Evolutionary conservation across 78 protist genomes (phyloP).

Genomic region (Guillardia theta): DNA sequence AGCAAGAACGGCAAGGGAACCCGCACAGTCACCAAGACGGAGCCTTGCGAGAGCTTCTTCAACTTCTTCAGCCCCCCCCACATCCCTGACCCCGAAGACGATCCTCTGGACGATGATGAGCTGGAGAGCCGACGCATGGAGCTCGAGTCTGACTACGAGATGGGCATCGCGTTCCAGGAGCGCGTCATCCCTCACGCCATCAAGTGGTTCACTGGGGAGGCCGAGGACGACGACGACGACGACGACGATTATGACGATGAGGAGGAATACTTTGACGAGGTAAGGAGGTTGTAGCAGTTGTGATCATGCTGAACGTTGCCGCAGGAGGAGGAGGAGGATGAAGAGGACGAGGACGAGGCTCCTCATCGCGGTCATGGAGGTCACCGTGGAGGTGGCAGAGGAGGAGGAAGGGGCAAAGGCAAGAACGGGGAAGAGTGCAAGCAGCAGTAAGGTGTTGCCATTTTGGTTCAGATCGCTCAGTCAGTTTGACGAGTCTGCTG

Average conservation of each 20-base stretch:
- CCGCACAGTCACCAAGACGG: conserved; percentile 37
- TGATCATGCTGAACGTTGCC: neutral
- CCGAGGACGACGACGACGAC: conserved; percentile 47
- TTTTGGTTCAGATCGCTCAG: neutral
- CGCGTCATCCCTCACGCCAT: conserved; percentile 57
- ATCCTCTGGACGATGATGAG: conserved; percentile 36
- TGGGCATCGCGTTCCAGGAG: conserved; percentile 56
- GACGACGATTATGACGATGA: neutral
- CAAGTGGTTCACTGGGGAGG: conserved; percentile 69
- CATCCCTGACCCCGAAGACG: conserved; percentile 44
- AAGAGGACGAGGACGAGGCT: too few species aligned
- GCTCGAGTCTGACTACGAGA: conserved; percentile 56
- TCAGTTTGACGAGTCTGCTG: too few species aligned
- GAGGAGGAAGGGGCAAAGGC: neutral
- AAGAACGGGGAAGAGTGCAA: neutral
- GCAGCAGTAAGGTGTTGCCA: neutral
- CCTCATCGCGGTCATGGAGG: too few species aligned
- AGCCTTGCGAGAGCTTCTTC: conserved; percentile 63
- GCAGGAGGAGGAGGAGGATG: too few species aligned
- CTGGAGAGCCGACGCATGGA: neutral
- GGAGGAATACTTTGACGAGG: neutral
- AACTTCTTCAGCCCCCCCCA: conserved; percentile 64
- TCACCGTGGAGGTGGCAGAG: neutral
- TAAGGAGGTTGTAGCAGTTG: neutral
- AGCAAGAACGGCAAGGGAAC: conserved; percentile 42